A percentile compares a stretch with the other conserved stretches of the same genome.
Evolutionary conservation across 305 asterid genomes (phyloP).

Genomic region (Ajuga reptans): DNA sequence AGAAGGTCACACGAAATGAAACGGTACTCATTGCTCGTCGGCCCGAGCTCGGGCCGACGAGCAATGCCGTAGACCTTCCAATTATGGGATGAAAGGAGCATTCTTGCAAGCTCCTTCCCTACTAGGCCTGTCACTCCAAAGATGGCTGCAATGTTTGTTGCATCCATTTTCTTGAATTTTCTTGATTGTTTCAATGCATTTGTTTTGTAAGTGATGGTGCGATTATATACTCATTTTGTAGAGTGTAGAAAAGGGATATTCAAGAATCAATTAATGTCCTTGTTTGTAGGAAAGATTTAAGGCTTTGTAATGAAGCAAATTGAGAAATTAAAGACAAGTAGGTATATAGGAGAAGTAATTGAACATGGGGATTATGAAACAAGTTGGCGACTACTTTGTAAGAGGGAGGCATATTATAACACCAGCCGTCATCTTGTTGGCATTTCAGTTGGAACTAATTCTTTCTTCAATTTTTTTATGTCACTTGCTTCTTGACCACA

Average conservation of each 20-base stretch:
- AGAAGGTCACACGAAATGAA: slow-evolving; percentile 63
- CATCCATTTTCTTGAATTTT: slow-evolving; percentile 16
- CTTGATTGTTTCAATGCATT: not conserved
- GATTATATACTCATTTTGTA: slow-evolving; percentile 12
- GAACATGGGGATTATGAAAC: not conserved
- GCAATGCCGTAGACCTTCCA: slow-evolving; percentile 87
- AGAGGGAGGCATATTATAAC: slow-evolving; percentile 25
- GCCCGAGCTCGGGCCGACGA: slow-evolving; percentile 29
- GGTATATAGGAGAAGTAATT: not conserved
- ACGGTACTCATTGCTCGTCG: slow-evolving; percentile 23
- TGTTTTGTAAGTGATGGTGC: not conserved
- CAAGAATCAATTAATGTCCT: slow-evolving; percentile 13
- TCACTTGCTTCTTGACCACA: not conserved
- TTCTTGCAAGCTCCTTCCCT: slow-evolving; percentile 66
- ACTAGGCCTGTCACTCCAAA: slow-evolving; percentile 80
- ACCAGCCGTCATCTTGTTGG: slow-evolving; percentile 68
- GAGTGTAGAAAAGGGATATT: not conserved
- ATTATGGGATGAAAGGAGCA: slow-evolving; percentile 33
- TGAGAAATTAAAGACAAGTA: slow-evolving; percentile 2
- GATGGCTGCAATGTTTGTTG: slow-evolving; percentile 47
- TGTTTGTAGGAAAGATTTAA: slow-evolving; percentile 23
- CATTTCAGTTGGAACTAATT: slow-evolving; percentile 37
- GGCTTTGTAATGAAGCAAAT: slow-evolving; percentile 25
- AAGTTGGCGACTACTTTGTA: slow-evolving; percentile 31
- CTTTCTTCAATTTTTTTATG: not conserved